Evolutionary conservation across 345 rosid genomes (phyloP).

Genomic region (Carallia brachiata): DNA sequence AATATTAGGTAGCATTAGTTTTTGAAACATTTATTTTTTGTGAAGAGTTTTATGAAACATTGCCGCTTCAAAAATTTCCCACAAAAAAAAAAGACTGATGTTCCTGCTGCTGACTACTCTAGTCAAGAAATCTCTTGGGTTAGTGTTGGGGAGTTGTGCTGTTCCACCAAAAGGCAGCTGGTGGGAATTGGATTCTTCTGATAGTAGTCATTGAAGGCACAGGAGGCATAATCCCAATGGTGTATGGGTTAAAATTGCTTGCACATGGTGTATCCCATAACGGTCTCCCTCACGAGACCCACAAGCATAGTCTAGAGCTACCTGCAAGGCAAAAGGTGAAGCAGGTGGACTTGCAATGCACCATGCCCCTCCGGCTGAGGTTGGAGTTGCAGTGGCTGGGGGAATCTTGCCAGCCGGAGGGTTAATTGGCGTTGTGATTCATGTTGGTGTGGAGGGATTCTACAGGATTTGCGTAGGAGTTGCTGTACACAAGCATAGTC

Average conservation of each 20-base stretch:
- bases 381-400: too few species aligned
- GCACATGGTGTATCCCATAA: conserved; percentile 66
- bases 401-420: too few species aligned
- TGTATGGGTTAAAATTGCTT: conserved; percentile 74
- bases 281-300: conserved; percentile 96
- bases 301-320: conserved; percentile 94
- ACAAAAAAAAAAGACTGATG: neutral
- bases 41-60: too few species aligned
- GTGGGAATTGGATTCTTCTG: conserved; percentile 86
- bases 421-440: too few species aligned
- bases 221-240: conserved; percentile 82
- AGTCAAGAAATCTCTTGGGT: conserved; percentile 49
- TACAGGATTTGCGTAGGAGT: too few species aligned
- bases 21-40: too few species aligned
- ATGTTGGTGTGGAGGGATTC: too few species aligned
- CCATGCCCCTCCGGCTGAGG: too few species aligned
- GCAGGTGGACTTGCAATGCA: too few species aligned
- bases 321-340: too few species aligned
- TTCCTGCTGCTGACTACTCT: too few species aligned
- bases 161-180: conserved; percentile 91
- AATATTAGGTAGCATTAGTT: neutral
- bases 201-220: conserved; percentile 90
- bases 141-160: conserved; percentile 75
- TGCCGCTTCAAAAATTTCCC: neutral
- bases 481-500: too few species aligned